Percentiles rank a stretch among this genome's conserved stretches.
Conservation (phyloP, 768 basidiomycete species). For the Termitomyces sp. region DNA sequence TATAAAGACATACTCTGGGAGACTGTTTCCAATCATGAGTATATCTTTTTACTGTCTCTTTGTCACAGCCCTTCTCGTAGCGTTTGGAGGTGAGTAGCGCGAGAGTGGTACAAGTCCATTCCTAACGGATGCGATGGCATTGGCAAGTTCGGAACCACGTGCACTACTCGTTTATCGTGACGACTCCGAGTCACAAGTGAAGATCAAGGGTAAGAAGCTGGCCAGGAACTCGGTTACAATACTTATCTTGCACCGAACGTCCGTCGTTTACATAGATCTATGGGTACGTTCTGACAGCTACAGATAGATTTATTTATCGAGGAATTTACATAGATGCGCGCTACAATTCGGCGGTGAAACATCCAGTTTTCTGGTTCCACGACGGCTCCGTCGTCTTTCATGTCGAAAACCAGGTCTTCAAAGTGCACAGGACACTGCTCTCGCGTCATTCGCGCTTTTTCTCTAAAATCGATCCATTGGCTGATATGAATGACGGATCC, state of each 20-base stretch:
- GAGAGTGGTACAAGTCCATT: not conserved
- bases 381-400: conserved; percentile 59
- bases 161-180: not conserved
- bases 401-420: conserved; percentile 45
- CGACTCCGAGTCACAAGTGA: too few relatives aligned
- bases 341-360: conserved; percentile 13
- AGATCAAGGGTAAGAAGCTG: too few relatives aligned
- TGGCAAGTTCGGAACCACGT: not conserved
- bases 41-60: too few relatives aligned
- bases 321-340: not conserved
- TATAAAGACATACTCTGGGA: conserved; percentile 54
- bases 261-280: not conserved
- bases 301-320: not conserved
- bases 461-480: conserved; percentile 1
- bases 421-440: conserved; percentile 52
- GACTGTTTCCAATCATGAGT: conserved; percentile 43
- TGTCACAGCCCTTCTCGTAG: too few relatives aligned
- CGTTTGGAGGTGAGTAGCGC: not conserved
- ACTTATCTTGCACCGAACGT: too few relatives aligned
- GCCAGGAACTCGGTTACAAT: too few relatives aligned
- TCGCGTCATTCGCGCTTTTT: conserved; percentile 46
- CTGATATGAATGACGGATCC: not conserved
- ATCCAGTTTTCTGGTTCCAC: conserved; percentile 61
- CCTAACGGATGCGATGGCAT: too few relatives aligned
- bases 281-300: not conserved